Conservation (phyloP, 1,139 yeast species). For the Wickerhamiella pararugosa region DNA sequence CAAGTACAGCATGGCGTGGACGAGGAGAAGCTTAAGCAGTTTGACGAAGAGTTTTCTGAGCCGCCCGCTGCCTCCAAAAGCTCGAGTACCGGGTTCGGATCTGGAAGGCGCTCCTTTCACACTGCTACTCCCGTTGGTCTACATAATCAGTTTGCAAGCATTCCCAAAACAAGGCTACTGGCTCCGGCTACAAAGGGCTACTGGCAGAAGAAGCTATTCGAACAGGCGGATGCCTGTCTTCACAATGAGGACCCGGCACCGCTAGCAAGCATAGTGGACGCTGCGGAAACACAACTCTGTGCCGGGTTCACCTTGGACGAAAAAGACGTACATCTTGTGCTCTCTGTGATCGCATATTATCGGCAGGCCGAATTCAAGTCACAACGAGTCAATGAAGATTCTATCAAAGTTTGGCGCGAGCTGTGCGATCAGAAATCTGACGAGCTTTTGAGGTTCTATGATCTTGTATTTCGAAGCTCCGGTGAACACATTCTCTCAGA, state of each 20-base stretch:
- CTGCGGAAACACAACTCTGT: slow-evolving; percentile 21
- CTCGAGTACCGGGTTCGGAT: no score
- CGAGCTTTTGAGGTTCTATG: slow-evolving; percentile 19
- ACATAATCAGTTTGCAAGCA: no score
- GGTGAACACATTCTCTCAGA: slow-evolving; percentile 17
- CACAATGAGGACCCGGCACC: slow-evolving; percentile 8
- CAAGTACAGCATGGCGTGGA: slow-evolving; percentile 30
- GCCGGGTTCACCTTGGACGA: slow-evolving; percentile 19
- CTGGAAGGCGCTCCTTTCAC: no score
- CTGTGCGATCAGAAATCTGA: slow-evolving; percentile 18
- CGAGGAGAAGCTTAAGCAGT: slow-evolving; percentile 17
- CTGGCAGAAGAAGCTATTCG: background rate
- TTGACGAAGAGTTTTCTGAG: background rate
- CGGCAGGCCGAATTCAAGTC: slow-evolving; percentile 13
- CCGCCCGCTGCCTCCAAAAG: background rate
- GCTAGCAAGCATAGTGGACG: slow-evolving; percentile 18
- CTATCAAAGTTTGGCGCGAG: slow-evolving; percentile 13
- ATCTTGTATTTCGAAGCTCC: slow-evolving; percentile 19
- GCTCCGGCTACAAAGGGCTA: background rate
- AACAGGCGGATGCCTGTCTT: background rate
- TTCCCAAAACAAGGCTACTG: no score
- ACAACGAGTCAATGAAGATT: slow-evolving; percentile 7
- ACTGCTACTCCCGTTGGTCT: no score
- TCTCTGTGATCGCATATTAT: slow-evolving; percentile 22
- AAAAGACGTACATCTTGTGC: slow-evolving; percentile 21